These are phyloP conservation scores for Argentina anserina DNA, from an alignment of 306 rosid genomes.

Conservation along the genomic window DNA sequence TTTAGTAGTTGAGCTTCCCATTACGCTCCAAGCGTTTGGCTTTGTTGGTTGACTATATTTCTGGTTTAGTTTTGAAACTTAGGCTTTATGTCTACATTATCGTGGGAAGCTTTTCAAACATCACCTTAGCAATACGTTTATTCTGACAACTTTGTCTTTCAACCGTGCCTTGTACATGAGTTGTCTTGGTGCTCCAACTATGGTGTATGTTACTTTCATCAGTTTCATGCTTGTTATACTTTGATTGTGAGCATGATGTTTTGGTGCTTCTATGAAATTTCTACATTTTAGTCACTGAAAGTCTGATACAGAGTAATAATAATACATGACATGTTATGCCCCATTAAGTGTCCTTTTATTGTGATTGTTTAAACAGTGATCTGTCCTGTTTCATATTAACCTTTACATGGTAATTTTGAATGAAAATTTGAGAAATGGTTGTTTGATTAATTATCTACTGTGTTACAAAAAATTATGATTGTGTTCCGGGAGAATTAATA, in stretches of 20 bases:
- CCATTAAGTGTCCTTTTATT: no score
- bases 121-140: conserved; percentile 4
- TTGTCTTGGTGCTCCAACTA: conserved; percentile 1
- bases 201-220: conserved; percentile 7
- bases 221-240: conserved; percentile 7
- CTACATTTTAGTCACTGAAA: neutral
- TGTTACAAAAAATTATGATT: no score
- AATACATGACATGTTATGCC: no score
- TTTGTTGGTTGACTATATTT: conserved; percentile 29
- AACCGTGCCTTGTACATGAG: conserved; percentile 14
- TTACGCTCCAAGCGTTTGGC: conserved; percentile 21
- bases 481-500: no score
- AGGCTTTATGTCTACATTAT: conserved; percentile 22
- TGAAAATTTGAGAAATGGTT: no score
- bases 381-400: no score
- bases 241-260: conserved; percentile 6
- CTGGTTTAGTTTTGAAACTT: conserved; percentile 26
- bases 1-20: neutral
- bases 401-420: no score
- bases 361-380: no score
- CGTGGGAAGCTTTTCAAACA: conserved; percentile 15
- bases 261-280: neutral
- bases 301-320: no score
- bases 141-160: conserved; percentile 13
- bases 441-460: no score